Conservation (phyloP, 345 rosid species). For the Eucalyptus cloeziana region DNA sequence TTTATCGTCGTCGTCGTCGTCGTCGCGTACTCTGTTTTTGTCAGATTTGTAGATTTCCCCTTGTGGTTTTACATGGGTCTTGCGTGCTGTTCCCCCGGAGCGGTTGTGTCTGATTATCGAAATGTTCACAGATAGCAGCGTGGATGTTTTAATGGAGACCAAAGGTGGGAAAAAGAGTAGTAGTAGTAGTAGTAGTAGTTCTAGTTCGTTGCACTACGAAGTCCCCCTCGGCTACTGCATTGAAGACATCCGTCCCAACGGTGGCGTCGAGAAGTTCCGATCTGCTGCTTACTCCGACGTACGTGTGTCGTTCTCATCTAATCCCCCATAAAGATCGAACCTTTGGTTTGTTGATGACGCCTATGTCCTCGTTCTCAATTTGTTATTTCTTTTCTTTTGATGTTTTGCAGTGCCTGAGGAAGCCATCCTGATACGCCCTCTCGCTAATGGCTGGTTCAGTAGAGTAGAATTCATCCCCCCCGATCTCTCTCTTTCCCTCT, state of each 20-base stretch:
- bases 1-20: background rate
- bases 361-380: background rate
- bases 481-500: background rate
- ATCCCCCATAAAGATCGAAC: background rate
- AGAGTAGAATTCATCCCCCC: conserved; percentile 5
- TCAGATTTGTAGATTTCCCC: background rate
- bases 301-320: conserved; percentile 14
- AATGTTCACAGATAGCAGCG: conserved; percentile 8
- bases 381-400: background rate
- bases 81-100: background rate
- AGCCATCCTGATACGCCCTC: conserved; percentile 58
- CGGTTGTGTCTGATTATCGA: background rate
- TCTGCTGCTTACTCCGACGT: conserved; percentile 87
- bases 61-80: background rate
- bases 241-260: conserved; percentile 86
- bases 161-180: conserved; percentile 50
- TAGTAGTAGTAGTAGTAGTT: background rate
- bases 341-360: background rate
- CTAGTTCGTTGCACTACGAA: conserved; percentile 44
- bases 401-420: conserved; percentile 57
- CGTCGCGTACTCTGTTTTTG: background rate
- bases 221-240: conserved; percentile 77
- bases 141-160: conserved; percentile 78
- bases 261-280: conserved; percentile 78
- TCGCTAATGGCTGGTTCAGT: background rate